phyloP scores from a whole-genome alignment of 768 basidiomycete genomes.

The Amanita molliuscula region DNA sequence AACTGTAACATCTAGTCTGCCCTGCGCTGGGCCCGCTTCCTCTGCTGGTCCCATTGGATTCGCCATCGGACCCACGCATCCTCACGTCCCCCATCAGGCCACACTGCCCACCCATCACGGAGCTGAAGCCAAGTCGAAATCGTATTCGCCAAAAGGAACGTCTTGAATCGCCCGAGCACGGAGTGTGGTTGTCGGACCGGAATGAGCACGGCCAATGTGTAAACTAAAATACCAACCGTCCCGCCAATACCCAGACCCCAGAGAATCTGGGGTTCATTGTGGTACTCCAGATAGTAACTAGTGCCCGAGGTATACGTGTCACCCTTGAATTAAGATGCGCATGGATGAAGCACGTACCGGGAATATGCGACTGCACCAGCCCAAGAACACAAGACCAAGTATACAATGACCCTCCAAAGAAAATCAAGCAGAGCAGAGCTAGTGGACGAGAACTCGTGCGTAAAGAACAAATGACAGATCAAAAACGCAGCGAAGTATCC shows the following conservation, averaged over 20 bases:
- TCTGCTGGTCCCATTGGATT: constrained; percentile 38
- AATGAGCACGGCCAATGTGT: constrained; percentile 46
- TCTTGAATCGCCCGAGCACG: constrained; percentile 37
- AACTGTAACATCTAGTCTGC: not conserved
- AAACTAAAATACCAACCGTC: constrained; percentile 40
- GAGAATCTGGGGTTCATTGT: constrained; percentile 57
- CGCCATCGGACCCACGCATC: constrained; percentile 64
- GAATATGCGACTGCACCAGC: constrained; percentile 67
- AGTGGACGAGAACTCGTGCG: constrained; percentile 51
- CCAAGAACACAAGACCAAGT: constrained; percentile 44
- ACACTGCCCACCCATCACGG: constrained; percentile 76
- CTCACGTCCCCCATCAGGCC: constrained; percentile 71
- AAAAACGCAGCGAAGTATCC: constrained; percentile 77
- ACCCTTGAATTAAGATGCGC: not conserved
- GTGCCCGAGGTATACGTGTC: not conserved
- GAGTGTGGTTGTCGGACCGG: constrained; percentile 46
- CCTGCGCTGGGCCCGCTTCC: constrained; percentile 7
- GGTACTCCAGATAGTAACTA: constrained; percentile 67
- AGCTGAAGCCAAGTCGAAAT: constrained; percentile 57
- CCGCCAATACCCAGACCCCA: constrained; percentile 69
- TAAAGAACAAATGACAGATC: constrained; percentile 59
- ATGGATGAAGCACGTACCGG: constrained; percentile 31
- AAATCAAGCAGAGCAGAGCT: constrained; percentile 41
- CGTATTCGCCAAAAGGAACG: constrained; percentile 42
- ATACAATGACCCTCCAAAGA: constrained; percentile 36